phyloP scores from a whole-genome alignment of 768 basidiomycete species.

The Tephrocybe rancida region DNA sequence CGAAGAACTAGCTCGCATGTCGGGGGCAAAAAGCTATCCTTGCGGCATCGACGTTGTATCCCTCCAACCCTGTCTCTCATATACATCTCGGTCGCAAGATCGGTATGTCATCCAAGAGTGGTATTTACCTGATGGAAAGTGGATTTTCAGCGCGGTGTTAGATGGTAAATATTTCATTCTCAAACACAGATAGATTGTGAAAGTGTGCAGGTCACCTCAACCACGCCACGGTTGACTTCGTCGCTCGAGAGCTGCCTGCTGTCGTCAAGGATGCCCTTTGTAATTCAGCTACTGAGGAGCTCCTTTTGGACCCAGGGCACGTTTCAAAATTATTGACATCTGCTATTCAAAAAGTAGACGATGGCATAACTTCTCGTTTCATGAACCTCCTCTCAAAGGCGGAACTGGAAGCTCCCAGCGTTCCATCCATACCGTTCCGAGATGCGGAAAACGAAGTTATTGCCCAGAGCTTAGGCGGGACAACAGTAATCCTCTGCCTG shows the following conservation, averaged over 20 bases:
- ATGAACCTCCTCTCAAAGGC: constrained; percentile 41
- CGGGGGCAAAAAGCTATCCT: constrained; percentile 26
- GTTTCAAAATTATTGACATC: constrained; percentile 9
- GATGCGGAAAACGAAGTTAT: constrained; percentile 5
- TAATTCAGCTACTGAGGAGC: neutral
- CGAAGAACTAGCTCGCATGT: constrained; percentile 38
- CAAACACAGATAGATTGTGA: neutral
- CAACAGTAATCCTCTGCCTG: constrained; percentile 54
- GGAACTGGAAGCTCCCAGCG: constrained; percentile 13
- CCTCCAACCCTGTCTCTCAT: constrained; percentile 35
- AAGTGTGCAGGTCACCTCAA: constrained; percentile 13
- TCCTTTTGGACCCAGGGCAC: neutral
- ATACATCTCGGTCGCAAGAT: constrained; percentile 30
- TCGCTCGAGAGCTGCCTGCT: constrained; percentile 8
- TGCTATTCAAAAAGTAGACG: constrained; percentile 34
- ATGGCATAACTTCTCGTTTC: constrained; percentile 44
- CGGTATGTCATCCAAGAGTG: constrained; percentile 33
- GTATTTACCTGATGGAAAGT: constrained; percentile 30
- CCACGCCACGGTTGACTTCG: constrained; percentile 13
- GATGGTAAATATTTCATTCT: constrained; percentile 27
- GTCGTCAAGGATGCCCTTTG: constrained; percentile 6
- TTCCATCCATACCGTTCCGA: neutral
- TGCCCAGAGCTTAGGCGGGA: constrained; percentile 49
- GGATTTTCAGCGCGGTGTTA: constrained; percentile 36
- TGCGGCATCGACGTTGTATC: constrained; percentile 26